Evolutionary conservation across 208 protist species (phyloP).

Genomic region (Trypanosoma cruzi): DNA sequence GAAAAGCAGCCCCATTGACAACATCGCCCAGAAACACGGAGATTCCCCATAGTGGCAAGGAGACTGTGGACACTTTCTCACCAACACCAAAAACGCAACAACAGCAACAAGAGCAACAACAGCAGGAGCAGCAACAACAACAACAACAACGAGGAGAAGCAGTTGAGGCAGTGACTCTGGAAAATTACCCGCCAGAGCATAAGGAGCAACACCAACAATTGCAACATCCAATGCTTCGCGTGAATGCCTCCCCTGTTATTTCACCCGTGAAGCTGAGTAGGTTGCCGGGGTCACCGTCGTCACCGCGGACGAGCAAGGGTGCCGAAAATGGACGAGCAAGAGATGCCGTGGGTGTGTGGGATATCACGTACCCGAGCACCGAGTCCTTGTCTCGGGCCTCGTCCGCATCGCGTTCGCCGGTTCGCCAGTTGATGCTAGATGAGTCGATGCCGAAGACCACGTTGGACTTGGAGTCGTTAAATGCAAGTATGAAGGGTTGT

Average conservation of each 20-base stretch:
- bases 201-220: too few species aligned
- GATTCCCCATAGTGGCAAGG: neutral
- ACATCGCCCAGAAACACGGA: neutral
- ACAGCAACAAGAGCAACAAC: neutral
- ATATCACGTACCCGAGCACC: slow-evolving; percentile 1
- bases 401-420: neutral
- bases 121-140: neutral
- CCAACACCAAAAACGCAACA: neutral
- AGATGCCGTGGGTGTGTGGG: neutral
- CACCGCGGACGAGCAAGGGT: neutral
- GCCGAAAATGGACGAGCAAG: neutral
- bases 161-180: neutral
- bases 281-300: neutral
- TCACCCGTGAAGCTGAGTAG: neutral
- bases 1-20: neutral
- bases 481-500: neutral
- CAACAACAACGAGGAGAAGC: too few species aligned
- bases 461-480: neutral
- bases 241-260: neutral
- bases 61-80: neutral
- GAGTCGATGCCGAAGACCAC: neutral
- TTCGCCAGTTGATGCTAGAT: neutral
- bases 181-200: neutral
- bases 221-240: neutral
- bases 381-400: neutral